These are phyloP conservation scores for Akanthomyces lecanii DNA, from an alignment of 2,329 filamentous ascomycete species.

Conservation along the genomic window DNA sequence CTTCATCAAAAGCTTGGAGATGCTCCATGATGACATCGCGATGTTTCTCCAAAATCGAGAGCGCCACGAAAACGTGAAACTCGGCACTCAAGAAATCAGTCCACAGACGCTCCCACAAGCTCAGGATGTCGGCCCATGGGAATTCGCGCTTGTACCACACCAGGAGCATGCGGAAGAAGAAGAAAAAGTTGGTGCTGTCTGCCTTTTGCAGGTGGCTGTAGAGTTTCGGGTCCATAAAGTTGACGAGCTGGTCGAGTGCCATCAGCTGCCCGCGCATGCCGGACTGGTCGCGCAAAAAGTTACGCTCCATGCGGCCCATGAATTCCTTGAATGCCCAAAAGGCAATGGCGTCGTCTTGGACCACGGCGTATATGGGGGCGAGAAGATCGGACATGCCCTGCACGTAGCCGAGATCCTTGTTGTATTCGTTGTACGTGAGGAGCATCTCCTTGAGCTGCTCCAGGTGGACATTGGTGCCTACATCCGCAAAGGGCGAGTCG, in stretches of 20 bases:
- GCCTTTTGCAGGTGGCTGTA: slow-evolving; percentile 85
- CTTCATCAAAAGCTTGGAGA: slow-evolving; percentile 90
- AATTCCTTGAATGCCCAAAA: slow-evolving; percentile 97
- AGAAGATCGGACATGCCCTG: slow-evolving; percentile 98
- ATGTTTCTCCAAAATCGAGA: slow-evolving; percentile 94
- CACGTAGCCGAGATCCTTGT: slow-evolving; percentile 90
- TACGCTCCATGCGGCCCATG: slow-evolving; percentile 97
- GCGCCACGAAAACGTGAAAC: slow-evolving; percentile 90
- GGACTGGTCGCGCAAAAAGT: slow-evolving; percentile 91
- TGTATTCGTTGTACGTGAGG: slow-evolving; percentile 97
- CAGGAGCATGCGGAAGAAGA: slow-evolving; percentile 98
- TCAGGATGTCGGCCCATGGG: slow-evolving; percentile 77
- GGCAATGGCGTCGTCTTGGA: slow-evolving; percentile 94
- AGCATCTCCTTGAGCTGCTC: slow-evolving; percentile 99
- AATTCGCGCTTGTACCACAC: slow-evolving; percentile 99
- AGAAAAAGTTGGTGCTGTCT: slow-evolving; percentile 98
- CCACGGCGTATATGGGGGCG: slow-evolving; percentile 91
- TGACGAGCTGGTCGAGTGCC: slow-evolving; percentile 89
- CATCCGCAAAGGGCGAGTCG: slow-evolving; percentile 86
- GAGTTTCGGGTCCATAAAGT: slow-evolving; percentile 92
- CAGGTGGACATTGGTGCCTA: slow-evolving; percentile 92
- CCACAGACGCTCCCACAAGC: slow-evolving; percentile 91
- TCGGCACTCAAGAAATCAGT: slow-evolving; percentile 85
- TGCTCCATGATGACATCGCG: slow-evolving; percentile 95
- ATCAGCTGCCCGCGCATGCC: slow-evolving; percentile 92